Conservation (phyloP, 2,329 filamentous ascomycete genomes). For the Aspergillus sp. region DNA sequence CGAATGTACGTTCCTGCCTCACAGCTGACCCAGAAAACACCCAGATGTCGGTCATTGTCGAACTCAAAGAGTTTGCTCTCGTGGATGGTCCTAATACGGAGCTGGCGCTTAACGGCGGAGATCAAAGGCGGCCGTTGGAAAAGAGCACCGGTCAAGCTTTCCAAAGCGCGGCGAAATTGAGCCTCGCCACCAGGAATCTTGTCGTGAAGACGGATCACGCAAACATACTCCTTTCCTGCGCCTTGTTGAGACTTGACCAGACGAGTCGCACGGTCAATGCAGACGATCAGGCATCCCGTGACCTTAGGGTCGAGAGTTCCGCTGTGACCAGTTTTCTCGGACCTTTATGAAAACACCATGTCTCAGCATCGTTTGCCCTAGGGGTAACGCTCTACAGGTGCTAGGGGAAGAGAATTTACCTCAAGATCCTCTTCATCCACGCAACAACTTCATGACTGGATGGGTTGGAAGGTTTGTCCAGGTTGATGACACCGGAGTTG, state of each 20-base stretch:
- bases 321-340: slow-evolving; percentile 96
- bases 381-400: not conserved
- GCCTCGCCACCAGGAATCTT: slow-evolving; percentile 88
- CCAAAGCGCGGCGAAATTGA: slow-evolving; percentile 85
- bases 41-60: slow-evolving; percentile 94
- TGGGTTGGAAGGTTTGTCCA: slow-evolving; percentile 95
- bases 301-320: slow-evolving; percentile 98
- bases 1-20: slow-evolving; percentile 98
- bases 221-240: slow-evolving; percentile 98
- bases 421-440: slow-evolving; percentile 96
- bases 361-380: slow-evolving; percentile 9
- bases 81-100: slow-evolving; percentile 96
- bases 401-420: slow-evolving; percentile 43
- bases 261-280: slow-evolving; percentile 91
- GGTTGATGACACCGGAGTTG: slow-evolving; percentile 95
- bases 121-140: slow-evolving; percentile 97
- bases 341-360: slow-evolving; percentile 41
- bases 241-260: slow-evolving; percentile 98
- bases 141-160: slow-evolving; percentile 90
- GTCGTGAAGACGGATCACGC: slow-evolving; percentile 89
- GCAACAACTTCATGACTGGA: slow-evolving; percentile 98
- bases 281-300: slow-evolving; percentile 89
- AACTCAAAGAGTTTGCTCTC: slow-evolving; percentile 96
- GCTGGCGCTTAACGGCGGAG: slow-evolving; percentile 95
- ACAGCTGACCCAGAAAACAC: slow-evolving; percentile 98